Evolutionary conservation across 192 early-diverging fungal species (phyloP).

Genomic region (Podila epigama): DNA sequence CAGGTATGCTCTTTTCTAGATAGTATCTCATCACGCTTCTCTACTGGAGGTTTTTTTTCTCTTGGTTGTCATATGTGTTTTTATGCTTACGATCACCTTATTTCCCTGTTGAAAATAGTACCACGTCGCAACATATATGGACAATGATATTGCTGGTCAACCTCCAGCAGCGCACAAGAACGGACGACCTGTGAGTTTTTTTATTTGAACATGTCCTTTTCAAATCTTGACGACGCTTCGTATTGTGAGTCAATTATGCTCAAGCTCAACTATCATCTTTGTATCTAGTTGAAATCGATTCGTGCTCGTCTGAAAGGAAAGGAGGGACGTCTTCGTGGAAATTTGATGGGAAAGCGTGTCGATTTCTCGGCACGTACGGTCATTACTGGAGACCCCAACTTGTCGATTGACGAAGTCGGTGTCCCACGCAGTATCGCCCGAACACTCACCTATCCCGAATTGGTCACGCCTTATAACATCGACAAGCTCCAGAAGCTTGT

Average conservation of each 20-base stretch:
- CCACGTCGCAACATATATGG: conserved; percentile 97
- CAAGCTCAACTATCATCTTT: conserved; percentile 1
- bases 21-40: too few species aligned
- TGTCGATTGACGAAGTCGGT: conserved; percentile 98
- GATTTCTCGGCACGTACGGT: conserved; percentile 99
- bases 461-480: conserved; percentile 97
- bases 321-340: conserved; percentile 97
- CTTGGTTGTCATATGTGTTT: background rate
- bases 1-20: conserved; percentile 36
- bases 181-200: conserved; percentile 80
- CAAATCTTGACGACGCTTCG: background rate
- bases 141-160: conserved; percentile 94
- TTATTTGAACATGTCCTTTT: conserved; percentile 1
- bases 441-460: conserved; percentile 96
- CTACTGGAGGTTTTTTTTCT: too few species aligned
- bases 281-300: conserved; percentile 83
- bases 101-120: conserved; percentile 54
- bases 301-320: conserved; percentile 98
- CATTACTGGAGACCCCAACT: conserved; percentile 98
- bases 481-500: conserved; percentile 87
- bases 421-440: conserved; percentile 97
- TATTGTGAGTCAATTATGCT: background rate
- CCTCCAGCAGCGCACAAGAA: conserved; percentile 92
- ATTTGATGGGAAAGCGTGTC: conserved; percentile 99
- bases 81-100: conserved; percentile 19